phyloP scores from a whole-genome alignment of 2,329 filamentous ascomycete species.

The Camillea tinctor region DNA sequence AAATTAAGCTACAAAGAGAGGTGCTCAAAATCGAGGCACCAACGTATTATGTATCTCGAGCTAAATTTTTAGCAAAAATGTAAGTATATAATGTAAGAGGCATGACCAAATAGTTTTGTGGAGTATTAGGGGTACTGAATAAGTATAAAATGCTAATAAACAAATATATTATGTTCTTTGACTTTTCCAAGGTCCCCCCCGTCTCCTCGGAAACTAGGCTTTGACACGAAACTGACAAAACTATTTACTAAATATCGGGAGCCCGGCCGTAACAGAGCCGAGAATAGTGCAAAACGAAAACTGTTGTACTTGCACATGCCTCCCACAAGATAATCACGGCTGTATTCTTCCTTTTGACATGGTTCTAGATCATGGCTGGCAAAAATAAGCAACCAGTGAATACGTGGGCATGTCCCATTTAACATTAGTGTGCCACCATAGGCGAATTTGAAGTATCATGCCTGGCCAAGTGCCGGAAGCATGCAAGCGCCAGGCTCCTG shows the following conservation, averaged over 20 bases:
- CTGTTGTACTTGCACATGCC: background rate
- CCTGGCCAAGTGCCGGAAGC: slow-evolving; percentile 7
- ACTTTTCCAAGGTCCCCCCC: too few relatives aligned
- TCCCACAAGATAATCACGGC: background rate
- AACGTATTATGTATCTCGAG: background rate
- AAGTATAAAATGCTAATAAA: too few relatives aligned
- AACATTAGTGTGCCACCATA: background rate
- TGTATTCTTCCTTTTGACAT: background rate
- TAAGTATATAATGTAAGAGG: background rate
- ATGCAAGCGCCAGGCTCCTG: slow-evolving; percentile 14
- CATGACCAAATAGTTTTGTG: too few relatives aligned
- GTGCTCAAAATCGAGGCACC: background rate
- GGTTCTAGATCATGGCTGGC: background rate
- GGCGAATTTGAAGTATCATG: background rate
- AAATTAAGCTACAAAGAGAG: background rate
- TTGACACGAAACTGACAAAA: too few relatives aligned
- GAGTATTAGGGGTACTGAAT: too few relatives aligned
- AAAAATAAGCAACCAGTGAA: background rate
- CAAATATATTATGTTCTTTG: too few relatives aligned
- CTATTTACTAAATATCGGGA: too few relatives aligned
- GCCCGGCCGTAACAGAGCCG: too few relatives aligned
- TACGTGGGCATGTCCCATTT: background rate
- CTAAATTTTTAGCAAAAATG: background rate
- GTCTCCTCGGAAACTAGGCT: too few relatives aligned
- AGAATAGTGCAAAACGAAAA: background rate